A percentile compares a stretch with the other conserved stretches of the same genome.
These are phyloP conservation scores for Xerocomellus dryophilus DNA, from an alignment of 768 basidiomycete species.

Conservation along the genomic window DNA sequence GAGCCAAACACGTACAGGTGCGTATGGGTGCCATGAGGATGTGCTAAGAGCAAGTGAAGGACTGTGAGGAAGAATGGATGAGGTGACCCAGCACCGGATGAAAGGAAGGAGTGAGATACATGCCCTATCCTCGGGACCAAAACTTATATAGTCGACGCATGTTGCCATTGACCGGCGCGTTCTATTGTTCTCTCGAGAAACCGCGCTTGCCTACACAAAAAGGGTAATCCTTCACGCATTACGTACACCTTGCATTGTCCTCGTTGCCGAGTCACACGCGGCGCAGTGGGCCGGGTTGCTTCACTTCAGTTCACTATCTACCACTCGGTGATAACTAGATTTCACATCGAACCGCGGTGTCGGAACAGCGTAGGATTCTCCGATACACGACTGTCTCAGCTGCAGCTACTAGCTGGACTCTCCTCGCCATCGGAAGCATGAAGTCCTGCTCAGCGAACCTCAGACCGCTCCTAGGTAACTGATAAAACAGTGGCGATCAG, in stretches of 20 bases:
- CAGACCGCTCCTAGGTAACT: too few relatives aligned
- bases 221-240: neutral
- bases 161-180: slow-evolving; percentile 14
- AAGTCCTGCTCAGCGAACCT: too few relatives aligned
- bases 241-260: slow-evolving; percentile 26
- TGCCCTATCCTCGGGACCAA: neutral
- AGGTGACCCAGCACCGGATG: slow-evolving; percentile 34
- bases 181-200: slow-evolving; percentile 33
- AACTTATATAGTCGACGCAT: slow-evolving; percentile 23
- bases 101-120: slow-evolving; percentile 11
- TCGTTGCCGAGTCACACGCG: slow-evolving; percentile 8
- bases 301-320: too few relatives aligned
- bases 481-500: too few relatives aligned
- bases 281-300: too few relatives aligned
- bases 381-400: too few relatives aligned
- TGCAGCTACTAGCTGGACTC: too few relatives aligned
- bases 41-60: slow-evolving; percentile 4
- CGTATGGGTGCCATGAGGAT: slow-evolving; percentile 32
- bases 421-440: too few relatives aligned
- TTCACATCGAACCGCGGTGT: too few relatives aligned
- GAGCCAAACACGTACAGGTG: slow-evolving; percentile 40
- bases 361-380: too few relatives aligned
- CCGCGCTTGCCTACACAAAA: neutral
- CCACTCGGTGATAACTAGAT: too few relatives aligned
- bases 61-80: slow-evolving; percentile 16